phyloP scores from a whole-genome alignment of 306 rosid species.

The Phaseolus lunatus region DNA sequence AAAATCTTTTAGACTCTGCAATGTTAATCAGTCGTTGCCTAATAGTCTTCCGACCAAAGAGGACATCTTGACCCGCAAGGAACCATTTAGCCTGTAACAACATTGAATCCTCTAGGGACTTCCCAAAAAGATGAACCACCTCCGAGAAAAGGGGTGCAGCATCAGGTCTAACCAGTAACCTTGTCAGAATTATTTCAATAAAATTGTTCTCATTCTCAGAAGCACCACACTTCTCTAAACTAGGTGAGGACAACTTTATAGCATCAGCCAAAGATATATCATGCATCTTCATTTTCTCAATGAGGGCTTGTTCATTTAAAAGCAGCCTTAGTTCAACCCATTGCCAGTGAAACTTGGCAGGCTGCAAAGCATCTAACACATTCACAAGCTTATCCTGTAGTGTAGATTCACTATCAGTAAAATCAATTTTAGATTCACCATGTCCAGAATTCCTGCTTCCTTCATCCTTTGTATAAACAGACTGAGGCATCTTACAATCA shows the following conservation, averaged over 20 bases:
- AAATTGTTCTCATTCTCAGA: slow-evolving; percentile 94
- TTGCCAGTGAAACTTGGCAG: slow-evolving; percentile 98
- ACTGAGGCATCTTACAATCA: slow-evolving; percentile 83
- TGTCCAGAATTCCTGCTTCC: slow-evolving; percentile 64
- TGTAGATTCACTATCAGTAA: slow-evolving; percentile 64
- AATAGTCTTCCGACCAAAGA: slow-evolving; percentile 88
- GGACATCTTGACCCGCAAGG: slow-evolving; percentile 83
- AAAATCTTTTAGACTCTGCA: slow-evolving; percentile 73
- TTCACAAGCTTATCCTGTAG: slow-evolving; percentile 80
- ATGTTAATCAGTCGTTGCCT: slow-evolving; percentile 74
- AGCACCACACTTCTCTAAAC: slow-evolving; percentile 75
- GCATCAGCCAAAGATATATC: slow-evolving; percentile 78
- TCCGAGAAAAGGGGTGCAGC: slow-evolving; percentile 93
- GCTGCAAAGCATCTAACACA: slow-evolving; percentile 88
- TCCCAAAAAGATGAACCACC: slow-evolving; percentile 93
- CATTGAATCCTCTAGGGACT: slow-evolving; percentile 93
- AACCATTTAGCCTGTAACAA: slow-evolving; percentile 96
- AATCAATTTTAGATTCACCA: slow-evolving; percentile 64
- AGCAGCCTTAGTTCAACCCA: slow-evolving; percentile 97
- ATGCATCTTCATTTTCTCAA: slow-evolving; percentile 70
- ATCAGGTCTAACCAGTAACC: slow-evolving; percentile 97
- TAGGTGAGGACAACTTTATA: slow-evolving; percentile 74
- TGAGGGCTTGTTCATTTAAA: slow-evolving; percentile 87
- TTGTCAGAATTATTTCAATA: slow-evolving; percentile 82
- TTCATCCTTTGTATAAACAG: slow-evolving; percentile 53